These are phyloP conservation scores for Ulota crispa DNA, from an alignment of 225 moss, liverwort and hornwort genomes.

Conservation along the genomic window DNA sequence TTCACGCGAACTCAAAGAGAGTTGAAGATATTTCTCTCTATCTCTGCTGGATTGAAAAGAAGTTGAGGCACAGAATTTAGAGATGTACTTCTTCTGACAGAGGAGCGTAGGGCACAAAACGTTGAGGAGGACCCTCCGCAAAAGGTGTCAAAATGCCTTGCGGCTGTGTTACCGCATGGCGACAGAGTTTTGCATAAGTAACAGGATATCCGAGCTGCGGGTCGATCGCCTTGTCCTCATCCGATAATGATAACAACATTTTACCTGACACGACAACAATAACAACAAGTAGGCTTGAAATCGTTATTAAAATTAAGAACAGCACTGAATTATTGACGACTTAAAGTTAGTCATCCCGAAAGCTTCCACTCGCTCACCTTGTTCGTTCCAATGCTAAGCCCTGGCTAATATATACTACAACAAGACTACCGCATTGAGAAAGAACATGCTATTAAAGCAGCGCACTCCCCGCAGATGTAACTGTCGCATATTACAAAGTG, in stretches of 20 bases:
- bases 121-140: conserved; percentile 53
- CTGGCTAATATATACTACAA: neutral
- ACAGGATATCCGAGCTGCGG: conserved; percentile 53
- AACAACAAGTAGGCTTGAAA: conserved; percentile 13
- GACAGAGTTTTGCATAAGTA: conserved; percentile 52
- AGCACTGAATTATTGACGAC: neutral
- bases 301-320: neutral
- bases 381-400: neutral
- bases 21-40: neutral
- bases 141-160: conserved; percentile 53
- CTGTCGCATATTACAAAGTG: neutral
- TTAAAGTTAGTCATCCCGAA: too few species aligned
- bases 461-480: neutral
- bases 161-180: conserved; percentile 49
- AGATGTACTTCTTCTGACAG: conserved; percentile 47
- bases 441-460: neutral
- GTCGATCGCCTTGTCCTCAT: conserved; percentile 55
- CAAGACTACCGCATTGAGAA: neutral
- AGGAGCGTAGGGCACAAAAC: conserved; percentile 59
- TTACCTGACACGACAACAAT: conserved; percentile 16
- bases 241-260: conserved; percentile 54
- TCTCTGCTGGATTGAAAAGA: neutral
- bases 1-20: neutral
- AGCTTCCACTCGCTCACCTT: neutral
- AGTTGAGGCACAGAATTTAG: conserved; percentile 6